phyloP scores from a whole-genome alignment of 192 early-diverging fungal genomes.

The Piromyces finnis region DNA sequence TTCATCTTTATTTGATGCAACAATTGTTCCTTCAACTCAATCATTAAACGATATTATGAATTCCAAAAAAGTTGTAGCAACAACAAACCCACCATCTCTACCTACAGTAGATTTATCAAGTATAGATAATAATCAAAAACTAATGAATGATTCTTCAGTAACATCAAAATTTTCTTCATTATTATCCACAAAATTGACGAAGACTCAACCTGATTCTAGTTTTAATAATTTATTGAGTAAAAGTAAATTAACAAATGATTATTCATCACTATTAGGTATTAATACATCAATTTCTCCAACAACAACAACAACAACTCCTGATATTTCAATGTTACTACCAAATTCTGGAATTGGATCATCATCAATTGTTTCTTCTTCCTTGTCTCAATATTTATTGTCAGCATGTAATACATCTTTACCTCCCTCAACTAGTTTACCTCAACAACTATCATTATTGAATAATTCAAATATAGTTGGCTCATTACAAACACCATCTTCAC shows the following conservation, averaged over 20 bases:
- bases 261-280: not conserved
- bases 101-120: too few species aligned
- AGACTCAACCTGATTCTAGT: not conserved
- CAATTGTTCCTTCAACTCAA: not conserved
- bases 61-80: not conserved
- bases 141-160: too few species aligned
- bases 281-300: not conserved
- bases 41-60: not conserved
- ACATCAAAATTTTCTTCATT: too few species aligned
- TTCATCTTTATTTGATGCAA: not conserved
- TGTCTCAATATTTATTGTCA: not conserved
- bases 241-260: not conserved
- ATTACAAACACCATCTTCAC: not conserved
- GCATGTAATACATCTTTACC: not conserved
- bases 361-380: not conserved
- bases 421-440: not conserved
- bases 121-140: not conserved
- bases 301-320: not conserved
- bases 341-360: not conserved
- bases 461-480: not conserved
- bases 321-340: not conserved
- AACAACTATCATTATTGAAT: not conserved
- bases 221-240: not conserved
- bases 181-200: not conserved
- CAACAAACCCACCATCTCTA: not conserved